Evolutionary conservation across 192 early-diverging fungal species (phyloP).

Genomic region (Gorgonomyces haynaldii): DNA sequence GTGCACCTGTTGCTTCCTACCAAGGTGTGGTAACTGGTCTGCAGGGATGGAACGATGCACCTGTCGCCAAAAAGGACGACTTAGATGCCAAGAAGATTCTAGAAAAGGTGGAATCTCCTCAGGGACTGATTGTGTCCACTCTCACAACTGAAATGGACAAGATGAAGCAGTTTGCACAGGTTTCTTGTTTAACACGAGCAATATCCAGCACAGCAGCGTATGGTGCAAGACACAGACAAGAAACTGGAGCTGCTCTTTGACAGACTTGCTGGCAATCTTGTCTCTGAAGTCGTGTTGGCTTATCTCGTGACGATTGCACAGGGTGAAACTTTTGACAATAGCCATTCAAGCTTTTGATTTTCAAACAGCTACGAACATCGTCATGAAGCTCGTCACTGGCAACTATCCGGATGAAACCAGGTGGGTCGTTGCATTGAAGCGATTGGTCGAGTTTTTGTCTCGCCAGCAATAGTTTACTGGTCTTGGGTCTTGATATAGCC

Average conservation of each 20-base stretch:
- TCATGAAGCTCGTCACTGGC: slow-evolving; percentile 22
- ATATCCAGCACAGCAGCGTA: slow-evolving; percentile 16
- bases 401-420: slow-evolving; percentile 24
- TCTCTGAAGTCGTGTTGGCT: slow-evolving; percentile 16
- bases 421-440: slow-evolving; percentile 35
- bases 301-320: slow-evolving; percentile 8
- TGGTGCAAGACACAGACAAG: slow-evolving; percentile 36
- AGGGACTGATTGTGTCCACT: slow-evolving; percentile 12
- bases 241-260: slow-evolving; percentile 32
- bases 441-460: slow-evolving; percentile 35
- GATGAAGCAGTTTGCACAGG: slow-evolving; percentile 12
- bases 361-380: slow-evolving; percentile 5
- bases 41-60: slow-evolving; percentile 9
- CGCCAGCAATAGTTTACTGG: neutral
- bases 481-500: slow-evolving; percentile 1
- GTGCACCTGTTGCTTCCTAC: neutral
- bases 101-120: slow-evolving; percentile 14
- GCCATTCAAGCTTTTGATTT: slow-evolving; percentile 23
- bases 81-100: slow-evolving; percentile 15
- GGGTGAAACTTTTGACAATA: slow-evolving; percentile 6
- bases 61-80: neutral
- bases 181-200: neutral
- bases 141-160: slow-evolving; percentile 21
- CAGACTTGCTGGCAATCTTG: slow-evolving; percentile 13
- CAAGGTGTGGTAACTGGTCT: neutral